Percentiles rank a stretch among this genome's conserved stretches.
These are phyloP conservation scores for Mycena metata DNA, from an alignment of 768 basidiomycete genomes.

Conservation along the genomic window DNA sequence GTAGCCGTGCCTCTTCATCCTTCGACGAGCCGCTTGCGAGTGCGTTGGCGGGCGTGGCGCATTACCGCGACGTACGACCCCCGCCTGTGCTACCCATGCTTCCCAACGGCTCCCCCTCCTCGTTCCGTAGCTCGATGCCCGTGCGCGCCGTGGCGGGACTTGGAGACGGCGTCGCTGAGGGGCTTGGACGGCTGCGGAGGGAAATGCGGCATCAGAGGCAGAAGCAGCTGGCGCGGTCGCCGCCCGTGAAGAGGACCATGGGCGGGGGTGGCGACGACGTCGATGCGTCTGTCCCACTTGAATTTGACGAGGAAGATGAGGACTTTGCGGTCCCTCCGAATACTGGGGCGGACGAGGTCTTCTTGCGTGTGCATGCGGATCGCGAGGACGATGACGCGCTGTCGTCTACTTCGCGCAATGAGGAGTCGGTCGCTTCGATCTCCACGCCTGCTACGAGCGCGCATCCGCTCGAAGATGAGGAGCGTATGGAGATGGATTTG, in stretches of 20 bases:
- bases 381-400: constrained; percentile 41
- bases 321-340: constrained; percentile 56
- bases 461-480: constrained; percentile 51
- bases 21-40: constrained; percentile 86
- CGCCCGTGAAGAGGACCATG: constrained; percentile 45
- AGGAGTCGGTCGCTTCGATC: constrained; percentile 48
- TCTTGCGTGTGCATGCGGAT: constrained; percentile 33
- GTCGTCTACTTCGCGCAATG: constrained; percentile 45
- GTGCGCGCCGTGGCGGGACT: constrained; percentile 67
- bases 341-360: constrained; percentile 36
- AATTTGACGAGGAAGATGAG: constrained; percentile 80
- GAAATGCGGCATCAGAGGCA: constrained; percentile 67
- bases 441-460: constrained; percentile 58
- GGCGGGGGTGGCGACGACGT: constrained; percentile 34
- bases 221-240: constrained; percentile 64
- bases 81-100: constrained; percentile 79
- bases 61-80: constrained; percentile 57
- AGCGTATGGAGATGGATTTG: neutral
- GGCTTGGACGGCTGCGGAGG: constrained; percentile 69
- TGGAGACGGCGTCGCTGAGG: constrained; percentile 70
- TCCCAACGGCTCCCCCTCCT: constrained; percentile 70
- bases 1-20: constrained; percentile 61
- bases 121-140: constrained; percentile 66
- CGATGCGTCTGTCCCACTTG: constrained; percentile 63
- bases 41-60: constrained; percentile 70